Evolutionary conservation across 1,284 basidiomycete genomes (phyloP).

Genomic region (Inonotus obliquus): DNA sequence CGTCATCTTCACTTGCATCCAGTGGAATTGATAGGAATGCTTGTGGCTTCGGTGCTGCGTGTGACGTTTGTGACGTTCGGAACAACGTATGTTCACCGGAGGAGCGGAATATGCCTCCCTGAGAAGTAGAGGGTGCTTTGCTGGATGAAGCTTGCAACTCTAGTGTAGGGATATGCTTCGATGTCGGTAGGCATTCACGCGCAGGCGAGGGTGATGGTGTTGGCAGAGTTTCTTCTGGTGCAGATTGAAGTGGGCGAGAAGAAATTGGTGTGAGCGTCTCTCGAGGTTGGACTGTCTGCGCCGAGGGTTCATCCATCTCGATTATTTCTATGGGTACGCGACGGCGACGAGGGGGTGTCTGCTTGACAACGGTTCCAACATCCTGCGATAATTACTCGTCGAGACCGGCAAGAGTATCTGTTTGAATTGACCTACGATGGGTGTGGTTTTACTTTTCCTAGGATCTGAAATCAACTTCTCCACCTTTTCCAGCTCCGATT

Average conservation of each 20-base stretch:
- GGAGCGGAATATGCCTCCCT: conserved; percentile 56
- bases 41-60: conserved; percentile 20
- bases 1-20: conserved; percentile 4
- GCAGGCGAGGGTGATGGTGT: conserved; percentile 22
- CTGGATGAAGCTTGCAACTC: conserved; percentile 22
- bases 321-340: conserved; percentile 69
- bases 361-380: conserved; percentile 30
- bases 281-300: conserved; percentile 14
- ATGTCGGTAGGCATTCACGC: background rate
- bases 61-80: conserved; percentile 31
- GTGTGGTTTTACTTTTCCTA: conserved; percentile 19
- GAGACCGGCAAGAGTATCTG: conserved; percentile 12
- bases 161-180: conserved; percentile 17
- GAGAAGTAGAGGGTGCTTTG: conserved; percentile 37
- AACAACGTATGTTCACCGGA: conserved; percentile 42
- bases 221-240: background rate
- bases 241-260: conserved; percentile 1
- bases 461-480: conserved; percentile 26
- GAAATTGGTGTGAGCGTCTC: conserved; percentile 15
- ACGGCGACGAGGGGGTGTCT: conserved; percentile 38
- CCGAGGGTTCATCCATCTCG: conserved; percentile 31
- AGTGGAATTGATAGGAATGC: conserved; percentile 24
- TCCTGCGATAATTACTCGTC: conserved; percentile 12
- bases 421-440: conserved; percentile 21
- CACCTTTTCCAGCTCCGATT: conserved; percentile 49